Percentiles rank a stretch among this genome's conserved stretches.
Evolutionary conservation across 208 protist species (phyloP).

Genomic region (Trypanosoma lewisi): DNA sequence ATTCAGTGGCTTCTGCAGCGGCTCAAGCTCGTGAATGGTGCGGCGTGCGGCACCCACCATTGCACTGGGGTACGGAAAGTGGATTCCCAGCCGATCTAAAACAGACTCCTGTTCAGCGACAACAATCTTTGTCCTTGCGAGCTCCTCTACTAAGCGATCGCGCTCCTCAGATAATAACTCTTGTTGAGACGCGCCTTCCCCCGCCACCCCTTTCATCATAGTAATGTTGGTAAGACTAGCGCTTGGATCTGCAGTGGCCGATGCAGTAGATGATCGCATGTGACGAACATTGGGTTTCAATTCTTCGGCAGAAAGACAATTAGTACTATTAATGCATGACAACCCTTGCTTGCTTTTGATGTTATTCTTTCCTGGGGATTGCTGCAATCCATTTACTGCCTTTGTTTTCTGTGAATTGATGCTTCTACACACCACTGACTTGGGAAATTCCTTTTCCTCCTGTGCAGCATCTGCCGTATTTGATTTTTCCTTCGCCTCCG

Average conservation of each 20-base stretch:
- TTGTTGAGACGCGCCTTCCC: background rate
- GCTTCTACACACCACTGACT: too few species aligned
- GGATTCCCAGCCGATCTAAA: slow-evolving; percentile 58
- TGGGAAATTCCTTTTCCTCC: background rate
- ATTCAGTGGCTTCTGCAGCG: background rate
- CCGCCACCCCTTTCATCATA: background rate
- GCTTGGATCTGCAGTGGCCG: background rate
- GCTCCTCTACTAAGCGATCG: slow-evolving; percentile 36
- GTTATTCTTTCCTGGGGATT: background rate
- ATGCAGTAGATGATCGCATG: background rate
- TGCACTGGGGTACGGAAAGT: slow-evolving; percentile 39
- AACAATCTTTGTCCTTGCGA: slow-evolving; percentile 40
- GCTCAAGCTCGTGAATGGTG: slow-evolving; percentile 10
- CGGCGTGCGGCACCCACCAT: slow-evolving; percentile 26
- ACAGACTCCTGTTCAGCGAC: slow-evolving; percentile 61
- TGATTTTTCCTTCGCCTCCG: background rate
- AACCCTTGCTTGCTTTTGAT: background rate
- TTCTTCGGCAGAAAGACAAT: background rate
- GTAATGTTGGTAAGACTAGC: background rate
- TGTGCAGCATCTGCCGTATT: background rate
- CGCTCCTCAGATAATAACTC: slow-evolving; percentile 16
- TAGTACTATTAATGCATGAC: background rate
- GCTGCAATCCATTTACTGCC: background rate
- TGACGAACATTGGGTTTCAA: background rate
- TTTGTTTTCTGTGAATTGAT: background rate